Conservation (phyloP, 441 rosid genomes). For the Hura crepitans region DNA sequence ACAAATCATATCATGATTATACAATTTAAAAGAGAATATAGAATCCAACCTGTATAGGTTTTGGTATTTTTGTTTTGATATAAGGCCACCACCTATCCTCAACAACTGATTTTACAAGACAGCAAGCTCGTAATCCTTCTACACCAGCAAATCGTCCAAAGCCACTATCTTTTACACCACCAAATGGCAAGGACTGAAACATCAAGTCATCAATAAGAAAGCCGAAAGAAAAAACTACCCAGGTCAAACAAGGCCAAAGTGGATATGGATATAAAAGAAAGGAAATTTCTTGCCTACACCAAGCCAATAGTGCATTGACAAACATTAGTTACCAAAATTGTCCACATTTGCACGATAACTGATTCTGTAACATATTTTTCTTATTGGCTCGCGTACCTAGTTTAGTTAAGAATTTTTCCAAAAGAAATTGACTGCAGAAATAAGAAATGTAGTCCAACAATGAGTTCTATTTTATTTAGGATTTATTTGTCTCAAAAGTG, state of each 20-base stretch:
- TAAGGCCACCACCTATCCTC: slow-evolving; percentile 97
- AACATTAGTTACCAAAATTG: no score
- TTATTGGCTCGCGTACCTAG: no score
- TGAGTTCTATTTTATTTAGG: no score
- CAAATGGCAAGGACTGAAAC: slow-evolving; percentile 89
- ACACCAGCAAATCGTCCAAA: slow-evolving; percentile 92
- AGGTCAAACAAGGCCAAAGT: neutral
- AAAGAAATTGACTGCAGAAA: no score
- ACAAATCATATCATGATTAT: neutral
- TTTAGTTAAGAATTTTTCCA: no score
- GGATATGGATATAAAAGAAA: no score
- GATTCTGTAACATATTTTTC: no score
- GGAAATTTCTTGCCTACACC: no score
- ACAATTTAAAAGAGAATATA: neutral
- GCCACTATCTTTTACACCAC: slow-evolving; percentile 94
- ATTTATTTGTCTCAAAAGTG: no score
- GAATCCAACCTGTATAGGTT: slow-evolving; percentile 73
- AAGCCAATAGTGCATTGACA: no score
- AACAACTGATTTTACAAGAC: slow-evolving; percentile 86
- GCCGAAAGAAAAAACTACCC: neutral
- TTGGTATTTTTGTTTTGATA: slow-evolving; percentile 80
- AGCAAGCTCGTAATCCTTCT: slow-evolving; percentile 92
- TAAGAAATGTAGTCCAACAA: no score
- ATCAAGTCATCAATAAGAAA: slow-evolving; percentile 19
- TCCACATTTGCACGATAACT: no score